These are phyloP conservation scores for Ceriops decandra DNA, from an alignment of 345 rosid species.

Conservation along the genomic window DNA sequence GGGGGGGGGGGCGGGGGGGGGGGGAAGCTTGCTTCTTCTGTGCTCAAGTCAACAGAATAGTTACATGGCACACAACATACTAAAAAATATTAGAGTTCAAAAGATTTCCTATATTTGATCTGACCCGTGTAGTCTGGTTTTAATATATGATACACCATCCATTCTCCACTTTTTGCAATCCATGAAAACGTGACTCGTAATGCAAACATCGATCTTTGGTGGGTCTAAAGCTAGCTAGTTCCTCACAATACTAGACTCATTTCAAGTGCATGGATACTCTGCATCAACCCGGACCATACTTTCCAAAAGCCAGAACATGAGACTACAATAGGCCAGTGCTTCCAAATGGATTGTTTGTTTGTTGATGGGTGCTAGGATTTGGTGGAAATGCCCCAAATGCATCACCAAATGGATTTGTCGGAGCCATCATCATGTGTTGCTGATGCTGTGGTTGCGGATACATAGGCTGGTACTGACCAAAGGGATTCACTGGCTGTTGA, in stretches of 20 bases:
- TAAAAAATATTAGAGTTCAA: not conserved
- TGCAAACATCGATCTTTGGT: conserved; percentile 20
- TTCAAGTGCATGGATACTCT: conserved; percentile 16
- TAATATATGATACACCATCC: conserved; percentile 27
- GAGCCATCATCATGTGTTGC: conserved; percentile 39
- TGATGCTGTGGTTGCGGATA: conserved; percentile 46
- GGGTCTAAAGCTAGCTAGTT: not conserved
- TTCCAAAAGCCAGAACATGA: conserved; percentile 5
- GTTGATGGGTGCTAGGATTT: conserved; percentile 39
- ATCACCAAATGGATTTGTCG: conserved; percentile 83
- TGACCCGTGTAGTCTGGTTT: conserved; percentile 8
- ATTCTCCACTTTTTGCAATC: conserved; percentile 31
- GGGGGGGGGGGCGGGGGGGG: no score
- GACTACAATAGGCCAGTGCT: conserved; percentile 62
- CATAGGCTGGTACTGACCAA: conserved; percentile 54
- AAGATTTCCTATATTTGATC: conserved; percentile 8
- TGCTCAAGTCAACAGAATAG: not conserved
- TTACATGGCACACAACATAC: no score
- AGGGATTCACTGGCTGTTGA: conserved; percentile 68
- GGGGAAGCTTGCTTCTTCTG: no score
- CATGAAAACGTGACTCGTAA: conserved; percentile 15
- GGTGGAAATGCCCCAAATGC: conserved; percentile 38
- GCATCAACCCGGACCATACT: conserved; percentile 12
- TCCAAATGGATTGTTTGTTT: conserved; percentile 71
- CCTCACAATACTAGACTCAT: conserved; percentile 16